Evolutionary conservation across 768 basidiomycete species (phyloP), one percentile per base, ranked within the genome.

Genomic region (Lactarius evosmus): DNA sequence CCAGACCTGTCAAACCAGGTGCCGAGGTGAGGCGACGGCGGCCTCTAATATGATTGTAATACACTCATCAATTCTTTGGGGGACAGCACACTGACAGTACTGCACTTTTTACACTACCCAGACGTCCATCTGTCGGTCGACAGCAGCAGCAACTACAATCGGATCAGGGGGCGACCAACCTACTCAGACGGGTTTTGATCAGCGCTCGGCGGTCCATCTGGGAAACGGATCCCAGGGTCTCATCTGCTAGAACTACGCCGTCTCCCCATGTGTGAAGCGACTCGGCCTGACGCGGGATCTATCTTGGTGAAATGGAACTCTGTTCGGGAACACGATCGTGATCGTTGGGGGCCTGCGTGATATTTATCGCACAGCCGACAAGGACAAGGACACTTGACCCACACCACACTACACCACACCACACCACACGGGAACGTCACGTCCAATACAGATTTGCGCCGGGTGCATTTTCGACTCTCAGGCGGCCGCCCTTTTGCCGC

Each of bases 381-480:
- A 25, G 14, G 25, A 16, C 52, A 16, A 30, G 32, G 22, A 53
- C 36, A 27, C 34, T 32, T 27, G 55, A 56, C 41, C 40, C 52
- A 40, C 52, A n/a, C n/a, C n/a, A n/a, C n/a, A n/a, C n/a, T n/a
- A n/a, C n/a, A n/a, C n/a, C n/a, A n/a, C n/a, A n/a, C n/a, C n/a
- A n/a, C n/a, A n/a, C n/a, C n/a, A n/a, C n/a, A n/a, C n/a, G n/a
- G n/a, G n/a, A n/a, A n/a, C n/a, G n/a, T n/a, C n/a, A n/a, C 32
- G 34, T 40, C 46, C 63, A 40, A 58, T 71, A 61, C 66, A 44
- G 32, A 72, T 76, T 63, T 69, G 80, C 34, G 82, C 82, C 0
- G 82, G 82, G 2, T 75, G 78, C 67, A 71, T 85, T 16, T 87
- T 84, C 67, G 82, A 85, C 70, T 77, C 83, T 0, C 70, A 78